Base-by-base conservation (phyloP, 2,329 filamentous ascomycete genomes). In the Penicillium polonicum region DNA sequence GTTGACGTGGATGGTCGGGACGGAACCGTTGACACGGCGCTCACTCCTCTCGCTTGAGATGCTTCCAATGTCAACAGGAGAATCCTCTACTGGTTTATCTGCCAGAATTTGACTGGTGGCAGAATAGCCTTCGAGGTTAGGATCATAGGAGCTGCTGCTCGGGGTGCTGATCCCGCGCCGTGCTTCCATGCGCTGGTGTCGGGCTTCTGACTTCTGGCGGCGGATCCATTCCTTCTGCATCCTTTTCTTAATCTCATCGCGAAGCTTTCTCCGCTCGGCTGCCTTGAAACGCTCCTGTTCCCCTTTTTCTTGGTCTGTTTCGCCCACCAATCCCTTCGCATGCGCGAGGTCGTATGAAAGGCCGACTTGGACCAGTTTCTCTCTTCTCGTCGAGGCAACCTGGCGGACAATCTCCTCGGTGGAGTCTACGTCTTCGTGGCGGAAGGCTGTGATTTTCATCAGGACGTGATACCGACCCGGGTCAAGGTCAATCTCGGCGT, bases 401-500 rank as follows among this genome's bases (percentile, higher is more conserved):
- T 81, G 78, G 49, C 85, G 83, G 25, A 93, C 84, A 1, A 89
- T 85, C 38, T 91, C 83, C 61, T 91, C 87, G 17, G 89, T 83
- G 0, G 83, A 79, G 0, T 78, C 74, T 9, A 81, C 75, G 27
- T 80, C 70, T 5, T 73, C 68, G 10, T 75, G 67, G n/a, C 88
- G 83, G 19, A 81, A 82, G 2, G 89, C 89, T 8, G 87, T 86
- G 57, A 94, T 82, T 70, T 90, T 91, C 72, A 93, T 83, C 23
- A 91, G 80, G 5, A 95, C 85, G 7, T 84, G 85, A 73, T 95
- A 95, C 43, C 83, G 85, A 12, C 91, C 91, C 0, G 88, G 83
- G 21, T 90, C 85, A 27, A 95, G 83, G 36, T 87, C 81, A 9
- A 94, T 80, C 71, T 94, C 91, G 1, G 89, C 86, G 50, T 88